These are phyloP conservation scores for Telopea speciosissima DNA, from an alignment of 177 flowering plant genomes.

Conservation along the genomic window DNA sequence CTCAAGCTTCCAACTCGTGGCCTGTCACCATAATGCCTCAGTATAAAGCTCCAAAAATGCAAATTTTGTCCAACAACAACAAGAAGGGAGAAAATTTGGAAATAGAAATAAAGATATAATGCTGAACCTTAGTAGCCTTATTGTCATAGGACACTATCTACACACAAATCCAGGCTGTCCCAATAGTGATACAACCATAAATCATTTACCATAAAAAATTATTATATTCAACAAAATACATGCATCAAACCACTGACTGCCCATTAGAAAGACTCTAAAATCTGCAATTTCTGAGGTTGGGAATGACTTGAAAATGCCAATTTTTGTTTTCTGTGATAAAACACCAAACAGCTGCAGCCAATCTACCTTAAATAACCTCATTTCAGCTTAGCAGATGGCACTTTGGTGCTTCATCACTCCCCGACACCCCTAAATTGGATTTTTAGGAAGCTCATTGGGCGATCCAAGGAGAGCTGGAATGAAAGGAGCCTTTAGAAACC, in stretches of 20 bases:
- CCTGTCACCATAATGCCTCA: slow-evolving; percentile 36
- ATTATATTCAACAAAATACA: neutral
- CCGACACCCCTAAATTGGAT: too few species aligned
- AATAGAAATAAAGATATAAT: too few species aligned
- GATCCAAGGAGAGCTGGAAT: neutral
- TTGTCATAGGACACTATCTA: neutral
- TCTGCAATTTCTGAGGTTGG: neutral
- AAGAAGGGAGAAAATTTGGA: neutral
- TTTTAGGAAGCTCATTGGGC: too few species aligned
- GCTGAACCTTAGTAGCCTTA: neutral
- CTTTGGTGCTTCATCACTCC: too few species aligned
- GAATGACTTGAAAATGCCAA: neutral
- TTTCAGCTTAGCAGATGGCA: neutral
- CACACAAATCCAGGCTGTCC: neutral
- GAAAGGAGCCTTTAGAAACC: neutral
- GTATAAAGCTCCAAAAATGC: neutral
- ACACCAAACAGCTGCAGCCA: neutral
- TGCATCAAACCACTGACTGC: neutral
- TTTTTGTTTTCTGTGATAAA: too few species aligned
- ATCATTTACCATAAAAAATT: neutral
- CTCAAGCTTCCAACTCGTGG: slow-evolving; percentile 93
- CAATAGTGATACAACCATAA: neutral
- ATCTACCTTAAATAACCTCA: neutral
- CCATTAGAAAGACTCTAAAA: neutral
- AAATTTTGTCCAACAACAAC: neutral